Base-by-base conservation (phyloP, 2,329 filamentous ascomycete genomes). In the Chrysoporthe deuterocubensis region DNA sequence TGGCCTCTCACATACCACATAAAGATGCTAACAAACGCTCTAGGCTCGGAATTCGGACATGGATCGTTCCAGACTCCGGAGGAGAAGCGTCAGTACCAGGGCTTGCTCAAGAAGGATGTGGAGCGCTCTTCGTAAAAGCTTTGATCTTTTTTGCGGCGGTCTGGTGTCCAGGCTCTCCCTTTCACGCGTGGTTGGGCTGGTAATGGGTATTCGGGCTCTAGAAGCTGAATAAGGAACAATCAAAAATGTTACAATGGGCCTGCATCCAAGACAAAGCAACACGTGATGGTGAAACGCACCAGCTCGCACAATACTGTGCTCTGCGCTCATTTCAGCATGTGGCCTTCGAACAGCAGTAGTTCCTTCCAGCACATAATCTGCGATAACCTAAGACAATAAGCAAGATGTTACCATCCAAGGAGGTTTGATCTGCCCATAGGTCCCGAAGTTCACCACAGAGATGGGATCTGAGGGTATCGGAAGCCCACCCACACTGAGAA, bases 71-170 rank as follows among this genome's bases (percentile, higher is more conserved):
- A 99, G 89, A 99, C 96, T 73, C 87, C 91, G 75, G 92, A 92
- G 80, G 96, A 99, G 92, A 99, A 99, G 94, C 93, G 92, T 87
- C 90, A 93, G 82, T 96, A 93, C 89, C 83, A 97, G 85, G 96
- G 96, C 87, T 96, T 94, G 69, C 93, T 99, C 92, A 99, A 99
- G 94, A 99, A 98, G 93, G 96, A 99, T 77, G 81, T 89, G 70
- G 82, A 65, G 43, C 63, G 80, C 73, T 75, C 81, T 76, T 80
- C 83, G 75, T 83, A 85, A 74, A 78, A 78, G 42, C 79, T 71
- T 82, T 67, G 68, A 66, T 71, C 63, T 70, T 68, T 73, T 81
- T 73, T 77, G 75, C 78, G 82, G 83, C 83, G 82, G 82, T 85
- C 82, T 78, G 85, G 84, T 86, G 84, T 87, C 80, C 79, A 78